phyloP scores from a whole-genome alignment of 192 early-diverging fungal genomes.

The Pilobolus umbonatus region DNA sequence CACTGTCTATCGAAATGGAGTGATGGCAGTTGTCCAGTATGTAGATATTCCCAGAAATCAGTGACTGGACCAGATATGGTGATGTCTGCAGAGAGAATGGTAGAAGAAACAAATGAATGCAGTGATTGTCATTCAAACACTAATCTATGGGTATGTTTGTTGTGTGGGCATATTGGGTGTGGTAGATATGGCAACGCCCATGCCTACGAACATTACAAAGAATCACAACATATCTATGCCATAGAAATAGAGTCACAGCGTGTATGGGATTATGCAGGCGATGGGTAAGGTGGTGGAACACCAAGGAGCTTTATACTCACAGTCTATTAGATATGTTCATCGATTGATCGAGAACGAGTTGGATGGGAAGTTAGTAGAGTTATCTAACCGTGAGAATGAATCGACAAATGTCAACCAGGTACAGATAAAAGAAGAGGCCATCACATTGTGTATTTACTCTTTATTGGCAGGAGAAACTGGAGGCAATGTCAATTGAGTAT shows the following conservation, averaged over 20 bases:
- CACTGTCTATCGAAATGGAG: conserved; percentile 92
- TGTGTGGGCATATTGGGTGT: conserved; percentile 97
- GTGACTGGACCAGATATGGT: neutral
- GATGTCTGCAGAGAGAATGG: neutral
- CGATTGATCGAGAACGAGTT: conserved; percentile 85
- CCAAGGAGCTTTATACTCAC: neutral
- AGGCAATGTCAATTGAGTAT: conserved; percentile 80
- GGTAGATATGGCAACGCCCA: conserved; percentile 90
- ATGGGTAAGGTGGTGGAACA: conserved; percentile 50
- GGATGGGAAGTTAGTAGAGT: conserved; percentile 92
- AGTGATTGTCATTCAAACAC: conserved; percentile 72
- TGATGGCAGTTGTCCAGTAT: conserved; percentile 91
- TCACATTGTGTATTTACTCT: neutral
- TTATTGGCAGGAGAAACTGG: conserved; percentile 59
- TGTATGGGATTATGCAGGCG: conserved; percentile 98
- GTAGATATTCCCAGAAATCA: conserved; percentile 72
- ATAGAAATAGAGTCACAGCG: conserved; percentile 94
- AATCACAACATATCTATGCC: conserved; percentile 83
- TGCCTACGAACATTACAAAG: conserved; percentile 82
- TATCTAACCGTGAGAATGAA: conserved; percentile 45
- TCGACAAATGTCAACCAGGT: neutral
- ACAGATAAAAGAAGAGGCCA: neutral
- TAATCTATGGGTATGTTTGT: conserved; percentile 94
- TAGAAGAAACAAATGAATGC: conserved; percentile 7
- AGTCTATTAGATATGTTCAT: conserved; percentile 70